Percentiles rank a stretch among this genome's conserved stretches.
Evolutionary conservation across 2,329 filamentous ascomycete genomes (phyloP).

Genomic region (Beauveria sp.): DNA sequence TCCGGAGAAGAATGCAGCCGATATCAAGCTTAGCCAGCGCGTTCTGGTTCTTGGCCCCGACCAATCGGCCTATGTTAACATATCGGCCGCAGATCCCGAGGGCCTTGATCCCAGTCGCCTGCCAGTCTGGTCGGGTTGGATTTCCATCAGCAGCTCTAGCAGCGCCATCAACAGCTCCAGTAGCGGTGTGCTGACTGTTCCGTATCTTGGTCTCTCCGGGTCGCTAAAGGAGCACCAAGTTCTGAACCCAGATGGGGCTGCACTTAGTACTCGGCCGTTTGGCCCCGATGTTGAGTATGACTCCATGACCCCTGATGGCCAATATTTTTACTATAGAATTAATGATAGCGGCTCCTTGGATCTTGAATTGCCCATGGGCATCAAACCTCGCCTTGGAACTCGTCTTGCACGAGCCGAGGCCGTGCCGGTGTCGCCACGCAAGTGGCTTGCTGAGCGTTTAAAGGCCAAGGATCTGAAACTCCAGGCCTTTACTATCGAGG

Average conservation of each 20-base stretch:
- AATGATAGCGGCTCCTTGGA: background rate
- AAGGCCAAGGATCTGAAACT: background rate
- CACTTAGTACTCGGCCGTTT: too few relatives aligned
- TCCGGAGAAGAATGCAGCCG: background rate
- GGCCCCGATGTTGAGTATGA: too few relatives aligned
- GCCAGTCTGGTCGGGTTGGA: background rate
- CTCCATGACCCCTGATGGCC: too few relatives aligned
- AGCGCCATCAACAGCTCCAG: background rate
- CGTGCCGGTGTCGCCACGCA: background rate
- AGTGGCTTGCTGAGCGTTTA: background rate
- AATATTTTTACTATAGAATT: too few relatives aligned
- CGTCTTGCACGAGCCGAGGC: background rate
- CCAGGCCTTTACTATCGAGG: background rate
- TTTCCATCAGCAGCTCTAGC: background rate
- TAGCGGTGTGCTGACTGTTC: background rate
- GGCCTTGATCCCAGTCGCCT: background rate
- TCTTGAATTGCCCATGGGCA: background rate
- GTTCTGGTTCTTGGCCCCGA: background rate
- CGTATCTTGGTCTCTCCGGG: background rate
- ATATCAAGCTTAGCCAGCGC: background rate
- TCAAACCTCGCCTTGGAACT: background rate
- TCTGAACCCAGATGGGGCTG: too few relatives aligned
- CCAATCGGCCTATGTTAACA: background rate
- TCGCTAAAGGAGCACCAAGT: background rate
- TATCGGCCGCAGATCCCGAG: background rate